A percentile compares a stretch with the other conserved stretches of the same genome.
Conservation (phyloP, 1,284 basidiomycete species). For the Rhodotorula sp. region DNA sequence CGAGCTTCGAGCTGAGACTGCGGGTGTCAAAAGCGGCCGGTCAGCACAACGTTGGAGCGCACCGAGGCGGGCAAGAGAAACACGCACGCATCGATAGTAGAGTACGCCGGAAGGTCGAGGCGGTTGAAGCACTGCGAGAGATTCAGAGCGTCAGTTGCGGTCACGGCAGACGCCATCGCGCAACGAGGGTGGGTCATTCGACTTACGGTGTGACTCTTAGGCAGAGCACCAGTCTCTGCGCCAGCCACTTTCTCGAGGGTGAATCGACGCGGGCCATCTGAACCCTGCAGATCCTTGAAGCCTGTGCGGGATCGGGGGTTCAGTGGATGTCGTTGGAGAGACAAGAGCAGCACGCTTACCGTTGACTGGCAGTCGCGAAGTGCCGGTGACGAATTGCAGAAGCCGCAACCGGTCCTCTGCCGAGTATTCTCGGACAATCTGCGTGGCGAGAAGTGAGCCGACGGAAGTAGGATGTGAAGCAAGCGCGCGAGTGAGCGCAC, state of each 20-base stretch:
- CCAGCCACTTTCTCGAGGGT: slow-evolving; percentile 75
- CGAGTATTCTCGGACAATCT: slow-evolving; percentile 7
- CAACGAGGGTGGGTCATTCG: neutral
- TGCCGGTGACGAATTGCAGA: slow-evolving; percentile 95
- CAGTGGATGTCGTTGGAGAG: too few relatives aligned
- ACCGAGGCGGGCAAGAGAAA: neutral
- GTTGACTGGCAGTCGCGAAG: slow-evolving; percentile 94
- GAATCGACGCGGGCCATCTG: slow-evolving; percentile 81
- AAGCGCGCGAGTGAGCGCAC: neutral
- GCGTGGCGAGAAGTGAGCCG: rapidly evolving
- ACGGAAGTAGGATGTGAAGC: neutral
- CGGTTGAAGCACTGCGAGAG: slow-evolving; percentile 53
- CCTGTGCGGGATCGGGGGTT: neutral
- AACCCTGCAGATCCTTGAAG: slow-evolving; percentile 97
- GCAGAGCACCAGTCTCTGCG: slow-evolving; percentile 80
- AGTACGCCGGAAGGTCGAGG: slow-evolving; percentile 86
- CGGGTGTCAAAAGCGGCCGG: neutral
- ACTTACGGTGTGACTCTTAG: slow-evolving; percentile 66
- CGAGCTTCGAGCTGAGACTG: slow-evolving; percentile 1
- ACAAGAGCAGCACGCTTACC: slow-evolving; percentile 52
- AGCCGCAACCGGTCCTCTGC: slow-evolving; percentile 73
- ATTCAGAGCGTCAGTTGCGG: neutral
- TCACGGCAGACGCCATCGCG: too few relatives aligned
- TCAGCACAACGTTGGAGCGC: neutral
- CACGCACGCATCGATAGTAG: slow-evolving; percentile 53